phyloP scores from a whole-genome alignment of 345 rosid species.

The Pseudoturritis turrita region DNA sequence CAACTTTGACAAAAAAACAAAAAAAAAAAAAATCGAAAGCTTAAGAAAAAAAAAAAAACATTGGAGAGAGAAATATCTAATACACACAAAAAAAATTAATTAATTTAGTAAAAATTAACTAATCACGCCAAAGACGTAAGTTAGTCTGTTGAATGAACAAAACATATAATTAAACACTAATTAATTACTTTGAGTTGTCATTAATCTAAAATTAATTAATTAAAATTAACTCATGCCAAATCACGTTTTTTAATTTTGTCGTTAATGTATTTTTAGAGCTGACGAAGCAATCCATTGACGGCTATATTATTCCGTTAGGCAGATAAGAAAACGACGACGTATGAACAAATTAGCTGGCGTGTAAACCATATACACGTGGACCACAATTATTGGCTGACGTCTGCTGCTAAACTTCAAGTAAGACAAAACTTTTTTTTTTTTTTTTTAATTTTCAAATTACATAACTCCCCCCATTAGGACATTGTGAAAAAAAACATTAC shows the following conservation, averaged over 20 bases:
- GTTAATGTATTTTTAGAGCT: neutral
- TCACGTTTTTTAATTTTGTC: slow-evolving; percentile 26
- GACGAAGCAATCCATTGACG: slow-evolving; percentile 22
- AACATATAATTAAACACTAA: neutral
- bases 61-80: slow-evolving; percentile 1
- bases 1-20: slow-evolving; percentile 15
- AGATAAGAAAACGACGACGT: slow-evolving; percentile 14
- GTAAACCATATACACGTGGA: slow-evolving; percentile 7
- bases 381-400: slow-evolving; percentile 1
- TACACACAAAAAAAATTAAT: neutral
- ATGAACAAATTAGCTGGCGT: slow-evolving; percentile 13
- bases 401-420: neutral
- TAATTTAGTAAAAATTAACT: neutral
- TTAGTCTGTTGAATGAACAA: slow-evolving; percentile 16
- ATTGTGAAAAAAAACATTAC: no score
- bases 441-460: no score
- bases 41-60: neutral
- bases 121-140: slow-evolving; percentile 25
- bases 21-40: neutral
- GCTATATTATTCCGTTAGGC: neutral
- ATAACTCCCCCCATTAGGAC: no score
- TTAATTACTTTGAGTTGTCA: no score
- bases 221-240: slow-evolving; percentile 8
- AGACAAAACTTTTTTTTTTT: neutral
- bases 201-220: neutral